Percentiles rank a stretch among this genome's conserved stretches.
Conservation (phyloP, 169 alveolate species). For the Plasmodium chabaudi region DNA sequence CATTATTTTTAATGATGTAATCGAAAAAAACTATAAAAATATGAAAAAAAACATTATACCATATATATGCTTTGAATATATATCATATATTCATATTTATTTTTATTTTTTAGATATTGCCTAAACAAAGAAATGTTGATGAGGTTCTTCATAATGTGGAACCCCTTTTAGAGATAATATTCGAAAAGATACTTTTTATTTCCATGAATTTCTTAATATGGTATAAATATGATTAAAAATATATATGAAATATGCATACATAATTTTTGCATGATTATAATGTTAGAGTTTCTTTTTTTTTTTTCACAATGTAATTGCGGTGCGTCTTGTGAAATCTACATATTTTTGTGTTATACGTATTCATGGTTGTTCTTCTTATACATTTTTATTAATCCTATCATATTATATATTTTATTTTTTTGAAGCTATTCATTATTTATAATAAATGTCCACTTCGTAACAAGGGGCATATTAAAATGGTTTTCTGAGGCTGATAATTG, state of each 20-base stretch:
- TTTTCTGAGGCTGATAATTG: slow-evolving; percentile 73
- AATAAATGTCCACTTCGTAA: slow-evolving; percentile 63
- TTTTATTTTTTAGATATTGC: slow-evolving; percentile 45
- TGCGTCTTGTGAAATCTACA: no score
- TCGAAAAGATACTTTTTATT: slow-evolving; percentile 85
- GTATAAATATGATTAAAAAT: slow-evolving; percentile 24
- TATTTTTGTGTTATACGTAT: background rate
- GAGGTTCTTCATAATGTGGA: slow-evolving; percentile 77
- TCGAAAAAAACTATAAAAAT: background rate
- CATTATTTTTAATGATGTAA: slow-evolving; percentile 81
- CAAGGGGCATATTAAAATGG: slow-evolving; percentile 73
- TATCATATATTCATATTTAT: background rate
- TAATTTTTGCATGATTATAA: no score
- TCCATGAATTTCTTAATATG: slow-evolving; percentile 83
- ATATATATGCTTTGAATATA: background rate
- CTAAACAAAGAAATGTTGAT: slow-evolving; percentile 73
- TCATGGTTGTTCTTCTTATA: background rate
- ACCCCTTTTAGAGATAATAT: slow-evolving; percentile 80
- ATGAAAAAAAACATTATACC: background rate
- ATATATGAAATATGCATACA: background rate
- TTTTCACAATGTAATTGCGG: no score
- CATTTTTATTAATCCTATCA: background rate
- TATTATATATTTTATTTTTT: background rate
- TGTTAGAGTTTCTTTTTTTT: no score
- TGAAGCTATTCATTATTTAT: slow-evolving; percentile 75